These are phyloP conservation scores for Boletus vermiculosoides DNA, from an alignment of 768 basidiomycete species.

Conservation along the genomic window DNA sequence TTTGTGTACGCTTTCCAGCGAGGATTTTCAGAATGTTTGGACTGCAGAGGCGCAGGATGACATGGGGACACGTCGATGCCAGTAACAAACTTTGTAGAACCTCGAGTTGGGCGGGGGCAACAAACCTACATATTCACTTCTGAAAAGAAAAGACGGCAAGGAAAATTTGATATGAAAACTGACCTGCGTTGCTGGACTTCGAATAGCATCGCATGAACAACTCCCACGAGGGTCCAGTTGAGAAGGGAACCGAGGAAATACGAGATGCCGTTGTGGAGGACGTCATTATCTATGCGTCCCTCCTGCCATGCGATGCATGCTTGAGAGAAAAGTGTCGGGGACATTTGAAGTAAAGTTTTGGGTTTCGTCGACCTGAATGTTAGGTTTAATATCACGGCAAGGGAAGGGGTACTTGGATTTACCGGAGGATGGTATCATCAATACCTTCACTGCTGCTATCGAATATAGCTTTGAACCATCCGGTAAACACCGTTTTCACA, in stretches of 20 bases:
- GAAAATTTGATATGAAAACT: conserved; percentile 12
- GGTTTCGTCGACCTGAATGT: conserved; percentile 65
- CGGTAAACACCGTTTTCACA: conserved; percentile 43
- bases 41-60: conserved; percentile 65
- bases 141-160: background rate
- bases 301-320: conserved; percentile 51
- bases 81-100: conserved; percentile 66
- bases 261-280: conserved; percentile 69
- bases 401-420: conserved; percentile 5
- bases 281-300: conserved; percentile 64
- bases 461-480: conserved; percentile 79
- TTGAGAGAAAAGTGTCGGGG: conserved; percentile 62
- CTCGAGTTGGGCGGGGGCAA: conserved; percentile 52
- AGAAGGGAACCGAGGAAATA: conserved; percentile 74
- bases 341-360: conserved; percentile 62
- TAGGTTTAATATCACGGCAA: background rate
- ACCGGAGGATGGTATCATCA: conserved; percentile 75
- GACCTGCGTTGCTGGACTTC: conserved; percentile 62
- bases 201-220: conserved; percentile 58
- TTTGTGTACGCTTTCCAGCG: conserved; percentile 40
- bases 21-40: conserved; percentile 48
- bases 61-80: conserved; percentile 61
- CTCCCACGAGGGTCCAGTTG: conserved; percentile 78
- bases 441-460: conserved; percentile 78
- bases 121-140: conserved; percentile 38